Conservation (phyloP, 2,329 filamentous ascomycete genomes). For the Furcasterigmium furcatum region DNA sequence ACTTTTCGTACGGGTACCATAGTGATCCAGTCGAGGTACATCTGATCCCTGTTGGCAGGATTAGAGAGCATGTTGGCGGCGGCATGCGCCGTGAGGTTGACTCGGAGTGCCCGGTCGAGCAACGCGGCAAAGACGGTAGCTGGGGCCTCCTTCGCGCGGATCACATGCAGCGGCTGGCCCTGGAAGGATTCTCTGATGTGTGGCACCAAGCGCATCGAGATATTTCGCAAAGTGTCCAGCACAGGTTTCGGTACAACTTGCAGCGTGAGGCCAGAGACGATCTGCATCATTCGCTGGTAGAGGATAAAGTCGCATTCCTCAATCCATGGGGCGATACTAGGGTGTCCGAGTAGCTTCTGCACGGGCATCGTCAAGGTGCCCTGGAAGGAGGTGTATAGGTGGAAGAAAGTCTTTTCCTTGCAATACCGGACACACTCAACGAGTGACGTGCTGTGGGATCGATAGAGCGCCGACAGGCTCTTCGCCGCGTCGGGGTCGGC, state of each 20-base stretch:
- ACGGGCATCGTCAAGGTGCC: conserved; percentile 96
- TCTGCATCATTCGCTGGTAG: conserved; percentile 95
- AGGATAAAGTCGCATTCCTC: conserved; percentile 92
- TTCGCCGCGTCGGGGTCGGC: conserved; percentile 86
- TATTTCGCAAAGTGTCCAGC: conserved; percentile 80
- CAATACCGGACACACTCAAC: conserved; percentile 95
- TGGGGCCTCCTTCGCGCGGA: conserved; percentile 82
- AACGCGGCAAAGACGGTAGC: conserved; percentile 86
- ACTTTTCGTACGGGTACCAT: conserved; percentile 61
- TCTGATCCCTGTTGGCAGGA: conserved; percentile 84
- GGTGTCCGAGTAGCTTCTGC: conserved; percentile 83
- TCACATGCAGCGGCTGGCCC: conserved; percentile 78
- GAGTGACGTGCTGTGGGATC: conserved; percentile 91
- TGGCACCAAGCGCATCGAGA: conserved; percentile 74
- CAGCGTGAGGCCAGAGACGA: conserved; percentile 82
- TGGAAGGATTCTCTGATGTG: conserved; percentile 86
- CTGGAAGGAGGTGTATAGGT: conserved; percentile 91
- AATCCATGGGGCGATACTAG: conserved; percentile 84
- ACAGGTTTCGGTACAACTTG: conserved; percentile 89
- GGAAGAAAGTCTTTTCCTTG: conserved; percentile 95
- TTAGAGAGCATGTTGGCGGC: conserved; percentile 90
- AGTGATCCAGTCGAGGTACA: conserved; percentile 89
- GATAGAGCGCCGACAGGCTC: conserved; percentile 82
- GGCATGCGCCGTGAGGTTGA: conserved; percentile 91
- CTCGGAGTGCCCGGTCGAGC: conserved; percentile 80